A percentile compares a stretch with the other conserved stretches of the same genome.
Conservation (phyloP, 768 basidiomycete genomes). For the Amanita molliuscula region DNA sequence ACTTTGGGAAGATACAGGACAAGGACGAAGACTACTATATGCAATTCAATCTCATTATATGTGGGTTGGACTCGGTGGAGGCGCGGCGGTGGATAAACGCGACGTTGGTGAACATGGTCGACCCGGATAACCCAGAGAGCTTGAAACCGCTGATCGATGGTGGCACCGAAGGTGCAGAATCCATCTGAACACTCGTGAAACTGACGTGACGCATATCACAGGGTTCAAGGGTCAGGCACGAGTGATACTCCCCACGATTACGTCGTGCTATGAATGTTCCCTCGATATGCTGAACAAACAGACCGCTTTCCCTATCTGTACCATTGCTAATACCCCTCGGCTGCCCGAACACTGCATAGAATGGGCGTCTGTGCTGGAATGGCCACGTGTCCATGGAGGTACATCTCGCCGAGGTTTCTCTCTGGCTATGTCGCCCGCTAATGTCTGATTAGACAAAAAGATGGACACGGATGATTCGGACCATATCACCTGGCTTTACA, state of each 20-base stretch:
- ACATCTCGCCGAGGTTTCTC: conserved; percentile 6
- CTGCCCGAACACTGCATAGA: conserved; percentile 98
- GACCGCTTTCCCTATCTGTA: conserved; percentile 95
- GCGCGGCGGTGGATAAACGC: conserved; percentile 99
- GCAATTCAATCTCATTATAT: conserved; percentile 95
- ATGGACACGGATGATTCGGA: conserved; percentile 97
- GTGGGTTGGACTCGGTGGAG: conserved; percentile 95
- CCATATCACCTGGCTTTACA: conserved; percentile 90
- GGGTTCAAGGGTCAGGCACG: conserved; percentile 98
- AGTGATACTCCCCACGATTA: conserved; percentile 90
- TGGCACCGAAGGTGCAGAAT: conserved; percentile 83
- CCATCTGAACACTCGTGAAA: neutral
- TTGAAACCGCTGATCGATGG: conserved; percentile 97
- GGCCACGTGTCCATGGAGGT: conserved; percentile 94
- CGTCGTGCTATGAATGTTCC: conserved; percentile 97
- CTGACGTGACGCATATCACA: conserved; percentile 19
- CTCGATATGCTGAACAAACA: conserved; percentile 98
- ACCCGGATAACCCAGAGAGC: conserved; percentile 86
- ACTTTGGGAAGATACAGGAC: conserved; percentile 97
- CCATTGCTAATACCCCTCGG: conserved; percentile 97
- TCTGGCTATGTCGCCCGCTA: no score
- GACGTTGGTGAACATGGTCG: conserved; percentile 90
- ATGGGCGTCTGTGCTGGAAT: conserved; percentile 98
- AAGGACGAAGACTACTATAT: conserved; percentile 91
- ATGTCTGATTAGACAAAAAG: conserved; percentile 62